phyloP scores from a whole-genome alignment of 768 basidiomycete species.

The Lentinula raphanica region DNA sequence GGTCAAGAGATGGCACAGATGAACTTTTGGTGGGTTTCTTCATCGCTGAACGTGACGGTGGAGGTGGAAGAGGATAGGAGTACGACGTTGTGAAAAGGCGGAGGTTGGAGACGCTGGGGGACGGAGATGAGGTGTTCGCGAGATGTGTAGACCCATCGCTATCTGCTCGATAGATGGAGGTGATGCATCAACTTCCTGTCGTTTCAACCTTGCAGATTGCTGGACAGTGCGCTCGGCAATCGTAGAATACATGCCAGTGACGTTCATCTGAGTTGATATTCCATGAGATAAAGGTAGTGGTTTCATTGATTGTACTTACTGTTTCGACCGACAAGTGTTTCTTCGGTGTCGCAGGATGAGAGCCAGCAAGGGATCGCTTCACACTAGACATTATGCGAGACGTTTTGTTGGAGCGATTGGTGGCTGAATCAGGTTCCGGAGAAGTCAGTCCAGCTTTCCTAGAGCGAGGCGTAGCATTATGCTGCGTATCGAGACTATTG shows the following conservation, averaged over 20 bases:
- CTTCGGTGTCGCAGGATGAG: constrained; percentile 12
- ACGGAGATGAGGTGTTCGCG: constrained; percentile 68
- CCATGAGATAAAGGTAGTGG: background rate
- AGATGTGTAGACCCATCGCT: constrained; percentile 75
- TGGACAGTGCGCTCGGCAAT: constrained; percentile 31
- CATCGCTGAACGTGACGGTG: constrained; percentile 60
- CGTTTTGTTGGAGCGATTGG: constrained; percentile 7
- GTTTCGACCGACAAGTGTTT: constrained; percentile 7
- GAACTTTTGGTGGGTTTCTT: constrained; percentile 39
- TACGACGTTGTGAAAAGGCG: constrained; percentile 25
- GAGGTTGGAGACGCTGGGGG: constrained; percentile 18
- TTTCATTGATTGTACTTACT: background rate
- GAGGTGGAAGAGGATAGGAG: constrained; percentile 39
- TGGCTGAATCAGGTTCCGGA: background rate
- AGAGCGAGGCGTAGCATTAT: background rate
- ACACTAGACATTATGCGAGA: constrained; percentile 21
- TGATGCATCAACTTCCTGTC: constrained; percentile 31
- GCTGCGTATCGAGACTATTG: background rate
- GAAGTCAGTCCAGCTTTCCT: background rate
- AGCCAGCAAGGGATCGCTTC: constrained; percentile 13
- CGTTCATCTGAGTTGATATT: constrained; percentile 8
- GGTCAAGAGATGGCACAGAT: constrained; percentile 26
- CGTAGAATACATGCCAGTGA: constrained; percentile 35
- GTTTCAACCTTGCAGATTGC: constrained; percentile 29
- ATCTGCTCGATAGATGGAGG: constrained; percentile 73